phyloP scores from a whole-genome alignment of 2,329 filamentous ascomycete genomes.

The Colletotrichum abscissum region DNA sequence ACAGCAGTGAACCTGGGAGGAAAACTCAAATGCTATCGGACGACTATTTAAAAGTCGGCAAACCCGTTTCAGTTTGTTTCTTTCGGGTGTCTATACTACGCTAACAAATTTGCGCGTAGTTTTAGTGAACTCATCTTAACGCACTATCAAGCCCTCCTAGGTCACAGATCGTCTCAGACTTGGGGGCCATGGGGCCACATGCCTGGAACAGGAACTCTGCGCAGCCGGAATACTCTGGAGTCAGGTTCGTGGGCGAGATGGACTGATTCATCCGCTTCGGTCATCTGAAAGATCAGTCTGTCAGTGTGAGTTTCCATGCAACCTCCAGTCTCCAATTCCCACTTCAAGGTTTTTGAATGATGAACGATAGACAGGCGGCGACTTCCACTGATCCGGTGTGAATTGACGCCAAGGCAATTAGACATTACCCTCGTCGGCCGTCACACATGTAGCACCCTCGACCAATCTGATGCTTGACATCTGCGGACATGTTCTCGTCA shows the following conservation, averaged over 20 bases:
- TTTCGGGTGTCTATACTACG: background rate
- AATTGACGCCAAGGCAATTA: background rate
- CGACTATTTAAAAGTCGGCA: conserved; percentile 21
- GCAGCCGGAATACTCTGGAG: conserved; percentile 17
- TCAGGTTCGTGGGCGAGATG: conserved; percentile 7
- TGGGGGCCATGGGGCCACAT: conserved; percentile 2
- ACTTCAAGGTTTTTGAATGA: background rate
- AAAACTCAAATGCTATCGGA: conserved; percentile 17
- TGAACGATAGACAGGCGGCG: background rate
- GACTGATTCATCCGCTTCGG: background rate
- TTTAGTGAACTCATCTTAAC: accelerated
- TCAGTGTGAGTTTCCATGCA: background rate
- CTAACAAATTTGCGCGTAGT: background rate
- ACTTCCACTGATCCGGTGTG: background rate
- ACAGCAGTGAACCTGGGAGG: conserved; percentile 10
- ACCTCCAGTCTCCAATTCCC: background rate
- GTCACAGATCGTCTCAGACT: conserved; percentile 14
- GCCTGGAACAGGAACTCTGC: conserved; percentile 34
- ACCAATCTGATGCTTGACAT: background rate
- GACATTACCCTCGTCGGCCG: background rate
- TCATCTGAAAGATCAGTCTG: conserved; percentile 26
- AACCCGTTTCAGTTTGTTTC: conserved; percentile 24
- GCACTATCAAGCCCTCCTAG: background rate
- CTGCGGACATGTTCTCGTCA: background rate
- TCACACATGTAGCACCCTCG: background rate